phyloP scores from a whole-genome alignment of 768 basidiomycete species.

The Tricholoma saponaceum region DNA sequence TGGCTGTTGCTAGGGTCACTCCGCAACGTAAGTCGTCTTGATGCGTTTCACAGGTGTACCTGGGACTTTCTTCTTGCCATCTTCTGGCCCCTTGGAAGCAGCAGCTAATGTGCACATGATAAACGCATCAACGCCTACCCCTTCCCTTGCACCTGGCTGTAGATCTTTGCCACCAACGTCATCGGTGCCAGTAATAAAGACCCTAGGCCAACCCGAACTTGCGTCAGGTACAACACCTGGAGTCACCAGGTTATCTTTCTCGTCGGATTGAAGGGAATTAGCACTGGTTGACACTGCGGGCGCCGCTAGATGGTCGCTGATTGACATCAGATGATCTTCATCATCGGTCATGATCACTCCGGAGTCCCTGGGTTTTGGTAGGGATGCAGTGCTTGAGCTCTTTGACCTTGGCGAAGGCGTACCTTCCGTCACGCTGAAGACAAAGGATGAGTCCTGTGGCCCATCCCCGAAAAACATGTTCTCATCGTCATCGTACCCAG shows the following conservation, averaged over 20 bases:
- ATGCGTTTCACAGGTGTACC: conserved; percentile 80
- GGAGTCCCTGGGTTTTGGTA: conserved; percentile 66
- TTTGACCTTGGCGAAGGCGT: conserved; percentile 54
- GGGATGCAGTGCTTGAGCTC: conserved; percentile 25
- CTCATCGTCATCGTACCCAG: conserved; percentile 34
- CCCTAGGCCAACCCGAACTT: conserved; percentile 60
- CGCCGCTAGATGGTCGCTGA: conserved; percentile 26
- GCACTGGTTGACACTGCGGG: conserved; percentile 60
- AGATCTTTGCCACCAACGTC: conserved; percentile 20
- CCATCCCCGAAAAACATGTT: conserved; percentile 52
- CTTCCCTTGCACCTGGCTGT: conserved; percentile 12
- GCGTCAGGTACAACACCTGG: conserved; percentile 53
- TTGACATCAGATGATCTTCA: conserved; percentile 25
- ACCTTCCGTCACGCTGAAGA: conserved; percentile 48
- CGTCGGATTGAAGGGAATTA: conserved; percentile 55
- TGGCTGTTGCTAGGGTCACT: conserved; percentile 74
- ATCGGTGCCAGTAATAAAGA: conserved; percentile 40
- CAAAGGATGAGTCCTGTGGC: conserved; percentile 48
- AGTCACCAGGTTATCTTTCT: conserved; percentile 66
- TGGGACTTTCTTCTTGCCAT: conserved; percentile 58
- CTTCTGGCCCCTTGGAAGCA: conserved; percentile 44
- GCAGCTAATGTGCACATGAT: conserved; percentile 65
- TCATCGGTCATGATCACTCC: conserved; percentile 63
- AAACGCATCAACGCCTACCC: conserved; percentile 59
- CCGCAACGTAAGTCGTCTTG: conserved; percentile 54